Percentiles rank a stretch among this genome's conserved stretches.
phyloP scores from a whole-genome alignment of 2,329 filamentous ascomycete genomes.

The Stenocarpella maydis region DNA sequence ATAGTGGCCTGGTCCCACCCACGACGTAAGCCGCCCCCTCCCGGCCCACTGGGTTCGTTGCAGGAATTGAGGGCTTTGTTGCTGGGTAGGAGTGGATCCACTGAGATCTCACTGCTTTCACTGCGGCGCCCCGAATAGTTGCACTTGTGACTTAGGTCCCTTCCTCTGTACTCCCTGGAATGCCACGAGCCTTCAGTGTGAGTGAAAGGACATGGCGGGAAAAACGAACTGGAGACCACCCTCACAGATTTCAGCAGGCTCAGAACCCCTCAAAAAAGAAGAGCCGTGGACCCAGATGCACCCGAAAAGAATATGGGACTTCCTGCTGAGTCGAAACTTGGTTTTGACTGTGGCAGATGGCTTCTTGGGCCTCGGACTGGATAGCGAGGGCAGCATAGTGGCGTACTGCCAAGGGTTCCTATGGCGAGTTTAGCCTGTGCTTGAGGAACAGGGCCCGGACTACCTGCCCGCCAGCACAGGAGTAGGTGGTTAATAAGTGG shows the following conservation, averaged over 20 bases:
- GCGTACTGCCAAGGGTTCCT: neutral
- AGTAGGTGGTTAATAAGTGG: no score
- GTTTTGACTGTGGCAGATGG: neutral
- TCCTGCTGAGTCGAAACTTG: neutral
- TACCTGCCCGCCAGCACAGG: neutral
- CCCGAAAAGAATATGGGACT: neutral
- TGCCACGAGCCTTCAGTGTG: slow-evolving; percentile 5
- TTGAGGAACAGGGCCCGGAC: neutral
- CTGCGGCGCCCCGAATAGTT: neutral
- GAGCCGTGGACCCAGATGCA: no score
- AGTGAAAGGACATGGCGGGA: neutral
- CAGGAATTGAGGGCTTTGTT: no score
- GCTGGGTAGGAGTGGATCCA: neutral
- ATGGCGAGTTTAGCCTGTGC: neutral
- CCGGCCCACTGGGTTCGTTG: no score
- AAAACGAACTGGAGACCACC: neutral
- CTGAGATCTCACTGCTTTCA: neutral
- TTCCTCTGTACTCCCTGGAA: neutral
- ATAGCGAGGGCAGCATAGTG: neutral
- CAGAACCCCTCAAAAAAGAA: no score
- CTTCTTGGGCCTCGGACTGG: slow-evolving; percentile 3
- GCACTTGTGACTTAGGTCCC: neutral
- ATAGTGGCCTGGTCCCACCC: neutral
- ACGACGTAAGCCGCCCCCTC: neutral
- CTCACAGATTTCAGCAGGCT: slow-evolving; percentile 4